Percentiles rank a stretch among this genome's conserved stretches.
Conservation (phyloP, 2,329 filamentous ascomycete genomes). For the Penicillium sp. region DNA sequence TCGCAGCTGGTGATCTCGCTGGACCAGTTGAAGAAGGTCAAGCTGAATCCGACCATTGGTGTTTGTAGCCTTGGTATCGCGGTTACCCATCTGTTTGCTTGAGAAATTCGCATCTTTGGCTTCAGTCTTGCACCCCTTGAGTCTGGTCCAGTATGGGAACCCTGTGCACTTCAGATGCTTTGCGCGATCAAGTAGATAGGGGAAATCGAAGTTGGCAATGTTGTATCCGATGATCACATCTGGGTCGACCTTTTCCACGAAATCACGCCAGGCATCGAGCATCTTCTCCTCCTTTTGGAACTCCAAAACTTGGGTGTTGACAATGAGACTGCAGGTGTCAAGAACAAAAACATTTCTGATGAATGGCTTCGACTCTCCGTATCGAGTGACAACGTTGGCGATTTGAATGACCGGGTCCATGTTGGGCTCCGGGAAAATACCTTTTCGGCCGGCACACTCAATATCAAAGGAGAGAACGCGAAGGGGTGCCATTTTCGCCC, state of each 20-base stretch:
- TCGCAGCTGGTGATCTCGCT: slow-evolving; percentile 89
- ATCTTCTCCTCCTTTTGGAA: slow-evolving; percentile 82
- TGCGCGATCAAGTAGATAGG: slow-evolving; percentile 87
- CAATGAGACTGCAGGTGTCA: slow-evolving; percentile 87
- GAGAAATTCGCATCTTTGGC: slow-evolving; percentile 83
- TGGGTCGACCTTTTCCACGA: slow-evolving; percentile 85
- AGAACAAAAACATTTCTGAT: slow-evolving; percentile 95
- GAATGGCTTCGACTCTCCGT: slow-evolving; percentile 94
- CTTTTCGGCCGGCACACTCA: slow-evolving; percentile 95
- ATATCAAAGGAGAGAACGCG: slow-evolving; percentile 97
- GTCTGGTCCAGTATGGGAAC: slow-evolving; percentile 86
- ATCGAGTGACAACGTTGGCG: slow-evolving; percentile 90
- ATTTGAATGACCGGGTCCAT: slow-evolving; percentile 97
- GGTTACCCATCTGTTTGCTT: slow-evolving; percentile 97
- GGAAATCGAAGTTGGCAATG: slow-evolving; percentile 97
- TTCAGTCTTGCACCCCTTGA: slow-evolving; percentile 69
- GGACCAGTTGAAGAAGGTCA: slow-evolving; percentile 90
- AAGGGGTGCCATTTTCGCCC: slow-evolving; percentile 96
- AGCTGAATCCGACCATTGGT: slow-evolving; percentile 91
- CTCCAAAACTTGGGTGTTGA: slow-evolving; percentile 88
- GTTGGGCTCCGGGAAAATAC: slow-evolving; percentile 91
- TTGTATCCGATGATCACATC: slow-evolving; percentile 99
- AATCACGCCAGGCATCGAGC: slow-evolving; percentile 90
- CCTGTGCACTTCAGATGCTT: slow-evolving; percentile 75
- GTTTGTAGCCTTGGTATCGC: slow-evolving; percentile 91